These are phyloP conservation scores for Skeletonema grethae DNA, from an alignment of 108 stramenopile species.

Conservation along the genomic window DNA sequence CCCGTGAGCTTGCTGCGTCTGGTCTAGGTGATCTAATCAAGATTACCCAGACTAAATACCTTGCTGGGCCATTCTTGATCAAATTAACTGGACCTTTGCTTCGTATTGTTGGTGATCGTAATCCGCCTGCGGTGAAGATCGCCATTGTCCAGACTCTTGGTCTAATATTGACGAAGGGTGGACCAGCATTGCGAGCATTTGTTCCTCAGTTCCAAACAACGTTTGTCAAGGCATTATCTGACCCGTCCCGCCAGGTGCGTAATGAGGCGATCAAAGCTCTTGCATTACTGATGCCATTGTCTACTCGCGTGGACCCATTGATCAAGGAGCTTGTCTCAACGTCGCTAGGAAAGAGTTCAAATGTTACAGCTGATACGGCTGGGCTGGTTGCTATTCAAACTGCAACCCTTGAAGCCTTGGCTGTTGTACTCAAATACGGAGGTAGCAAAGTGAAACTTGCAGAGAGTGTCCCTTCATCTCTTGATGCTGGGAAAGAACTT, in stretches of 20 bases:
- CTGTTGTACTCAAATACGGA: conserved; percentile 64
- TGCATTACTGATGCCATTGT: conserved; percentile 85
- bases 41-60: conserved; percentile 82
- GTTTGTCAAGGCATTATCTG: conserved; percentile 97
- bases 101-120: conserved; percentile 96
- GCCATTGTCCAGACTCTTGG: conserved; percentile 91
- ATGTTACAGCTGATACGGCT: conserved; percentile 50
- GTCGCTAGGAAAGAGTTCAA: conserved; percentile 64
- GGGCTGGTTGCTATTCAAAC: conserved; percentile 83
- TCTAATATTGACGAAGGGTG: conserved; percentile 91
- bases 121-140: conserved; percentile 90
- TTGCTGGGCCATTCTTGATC: conserved; percentile 90
- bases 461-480: conserved; percentile 80
- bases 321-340: conserved; percentile 88
- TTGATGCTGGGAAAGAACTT: conserved; percentile 76
- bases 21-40: conserved; percentile 95
- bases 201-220: conserved; percentile 99
- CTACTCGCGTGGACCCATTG: conserved; percentile 91
- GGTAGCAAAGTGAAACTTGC: conserved; percentile 85
- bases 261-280: conserved; percentile 83
- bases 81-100: conserved; percentile 98
- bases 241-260: conserved; percentile 90
- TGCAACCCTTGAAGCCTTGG: conserved; percentile 81
- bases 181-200: conserved; percentile 92
- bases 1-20: conserved; percentile 88